A percentile compares a stretch with the other conserved stretches of the same genome.
Evolutionary conservation across 192 early-diverging fungal genomes (phyloP).

Genomic region (Cetraspora pellucida): DNA sequence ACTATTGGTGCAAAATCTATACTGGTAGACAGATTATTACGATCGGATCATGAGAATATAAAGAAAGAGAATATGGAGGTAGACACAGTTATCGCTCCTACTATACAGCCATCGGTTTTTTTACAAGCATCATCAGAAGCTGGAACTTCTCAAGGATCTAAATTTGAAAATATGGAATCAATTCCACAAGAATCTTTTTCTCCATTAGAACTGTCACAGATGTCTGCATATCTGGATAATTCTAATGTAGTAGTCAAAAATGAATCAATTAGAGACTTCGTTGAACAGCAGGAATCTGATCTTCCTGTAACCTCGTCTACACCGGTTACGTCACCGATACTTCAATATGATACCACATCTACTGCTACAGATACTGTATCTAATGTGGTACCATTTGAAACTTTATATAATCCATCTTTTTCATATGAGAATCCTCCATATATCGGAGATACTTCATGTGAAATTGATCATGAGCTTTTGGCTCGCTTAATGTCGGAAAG

Average conservation of each 20-base stretch:
- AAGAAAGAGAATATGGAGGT: background rate
- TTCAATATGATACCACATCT: no score
- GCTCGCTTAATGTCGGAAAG: slow-evolving; percentile 6
- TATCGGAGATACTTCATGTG: background rate
- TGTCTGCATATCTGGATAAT: no score
- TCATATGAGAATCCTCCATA: background rate
- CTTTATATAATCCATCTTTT: background rate
- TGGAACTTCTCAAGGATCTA: background rate
- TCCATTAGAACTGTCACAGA: no score
- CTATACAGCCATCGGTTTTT: background rate
- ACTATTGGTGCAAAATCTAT: background rate
- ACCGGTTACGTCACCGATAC: no score
- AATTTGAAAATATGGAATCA: background rate
- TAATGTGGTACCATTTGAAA: no score
- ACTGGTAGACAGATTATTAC: background rate
- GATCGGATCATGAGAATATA: background rate
- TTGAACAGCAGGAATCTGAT: no score
- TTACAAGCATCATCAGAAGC: background rate
- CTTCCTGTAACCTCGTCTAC: no score
- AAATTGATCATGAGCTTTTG: slow-evolving; percentile 1
- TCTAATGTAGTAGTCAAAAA: no score
- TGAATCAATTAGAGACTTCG: no score
- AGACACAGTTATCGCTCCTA: background rate
- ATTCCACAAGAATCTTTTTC: no score
- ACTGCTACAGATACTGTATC: no score